Conservation (phyloP, 768 basidiomycete species). For the Russula olivacea region DNA sequence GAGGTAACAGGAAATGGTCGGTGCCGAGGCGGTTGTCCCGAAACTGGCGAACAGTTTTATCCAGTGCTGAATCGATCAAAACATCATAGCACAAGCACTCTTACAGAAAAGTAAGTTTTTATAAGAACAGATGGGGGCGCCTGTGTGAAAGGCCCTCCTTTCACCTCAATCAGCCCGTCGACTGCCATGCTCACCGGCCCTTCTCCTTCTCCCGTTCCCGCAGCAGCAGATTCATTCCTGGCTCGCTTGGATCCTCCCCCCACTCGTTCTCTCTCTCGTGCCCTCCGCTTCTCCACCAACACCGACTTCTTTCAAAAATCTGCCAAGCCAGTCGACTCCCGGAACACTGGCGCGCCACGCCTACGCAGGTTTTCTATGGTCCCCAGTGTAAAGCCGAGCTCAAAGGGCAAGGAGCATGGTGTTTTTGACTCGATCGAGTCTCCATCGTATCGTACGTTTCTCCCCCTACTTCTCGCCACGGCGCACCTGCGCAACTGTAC, state of each 20-base stretch:
- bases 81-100: too few relatives aligned
- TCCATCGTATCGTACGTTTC: constrained; percentile 15
- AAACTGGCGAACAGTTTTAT: not conserved
- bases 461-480: constrained; percentile 10
- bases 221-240: not conserved
- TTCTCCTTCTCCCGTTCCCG: constrained; percentile 5
- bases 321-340: not conserved
- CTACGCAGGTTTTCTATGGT: constrained; percentile 21
- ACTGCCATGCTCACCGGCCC: not conserved
- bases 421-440: constrained; percentile 19
- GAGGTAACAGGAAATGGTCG: not conserved
- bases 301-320: constrained; percentile 1
- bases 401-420: constrained; percentile 24
- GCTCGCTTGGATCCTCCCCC: not conserved
- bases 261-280: constrained; percentile 3
- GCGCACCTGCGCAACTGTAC: not conserved
- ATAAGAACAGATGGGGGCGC: not conserved
- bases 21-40: not conserved
- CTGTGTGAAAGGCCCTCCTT: not conserved
- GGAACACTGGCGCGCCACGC: constrained; percentile 1
- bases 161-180: constrained; percentile 1
- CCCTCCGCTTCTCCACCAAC: constrained; percentile 18
- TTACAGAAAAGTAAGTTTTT: not conserved
- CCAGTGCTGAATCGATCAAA: not conserved
- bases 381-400: constrained; percentile 1